Base-by-base conservation (phyloP, 192 early-diverging fungal genomes). In the Podila epigama region DNA sequence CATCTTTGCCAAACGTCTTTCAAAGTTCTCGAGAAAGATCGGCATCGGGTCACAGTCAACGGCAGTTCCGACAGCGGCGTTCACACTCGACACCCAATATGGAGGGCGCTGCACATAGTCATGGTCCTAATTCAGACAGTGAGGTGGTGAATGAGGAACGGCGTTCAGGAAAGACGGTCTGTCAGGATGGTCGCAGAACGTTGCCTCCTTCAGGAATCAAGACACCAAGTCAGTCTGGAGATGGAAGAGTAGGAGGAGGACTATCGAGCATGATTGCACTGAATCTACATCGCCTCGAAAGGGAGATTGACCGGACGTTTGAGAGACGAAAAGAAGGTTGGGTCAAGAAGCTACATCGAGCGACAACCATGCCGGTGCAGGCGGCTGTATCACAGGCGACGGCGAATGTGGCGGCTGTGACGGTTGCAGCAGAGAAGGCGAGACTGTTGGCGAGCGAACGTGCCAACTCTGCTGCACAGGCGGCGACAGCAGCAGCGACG, bases 241-340 rank as follows among this genome's bases (percentile, higher is more conserved):
- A 22, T 22, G n/a, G n/a, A 48, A 0, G n/a, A 48, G 44, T 25
- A 13, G 41, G 68, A 1, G 60, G 68, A 20, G 62, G 62, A 2
- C 22, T 73, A 37, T 22, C 56, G 10, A 57, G 57, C 4, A 41
- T 54, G 6, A 66, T 73, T 35, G 62, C 62, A 2, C 58, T 60
- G 63, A 73, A 28, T n/a, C 18, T 73, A 35, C 15, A 31, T 31
- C 35, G 32, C 1, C 50, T 73, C 2, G 63, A 73, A 12, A n/a
- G 22, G 28, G 22, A 37, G n/a, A 37, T 71, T 25, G 37, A 58
- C 11, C 2, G 25, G 5, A 42, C 56, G n/a, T 44, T 63, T n/a
- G n/a, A 34, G 40, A 39, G 2, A 22, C 5, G 37, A 28, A 37
- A 37, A 12, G 58, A 5, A 18, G 20, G 25, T 28, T 60, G 44